These are phyloP conservation scores for Karstenula rhodostoma DNA, from an alignment of 2,329 filamentous ascomycete species.

Conservation along the genomic window DNA sequence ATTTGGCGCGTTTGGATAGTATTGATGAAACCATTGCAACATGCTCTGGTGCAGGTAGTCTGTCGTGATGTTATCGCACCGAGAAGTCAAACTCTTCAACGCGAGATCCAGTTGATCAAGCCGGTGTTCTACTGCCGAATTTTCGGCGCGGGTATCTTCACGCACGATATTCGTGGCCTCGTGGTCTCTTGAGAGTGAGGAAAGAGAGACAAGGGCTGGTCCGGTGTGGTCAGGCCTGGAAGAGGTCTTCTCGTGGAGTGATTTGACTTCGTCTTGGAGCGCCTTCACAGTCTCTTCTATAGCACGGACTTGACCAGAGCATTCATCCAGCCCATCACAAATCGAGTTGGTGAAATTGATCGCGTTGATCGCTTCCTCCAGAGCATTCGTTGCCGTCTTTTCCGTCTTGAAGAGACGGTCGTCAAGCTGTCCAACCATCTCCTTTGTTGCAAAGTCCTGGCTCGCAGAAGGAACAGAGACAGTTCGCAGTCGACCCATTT, in stretches of 20 bases:
- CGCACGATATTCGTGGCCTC: background rate
- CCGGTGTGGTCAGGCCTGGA: background rate
- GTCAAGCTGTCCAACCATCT: no score
- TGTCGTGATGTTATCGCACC: slow-evolving; percentile 26
- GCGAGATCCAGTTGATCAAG: background rate
- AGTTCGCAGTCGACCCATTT: background rate
- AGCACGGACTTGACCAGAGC: background rate
- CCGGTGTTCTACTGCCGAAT: background rate
- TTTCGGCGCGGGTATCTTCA: background rate
- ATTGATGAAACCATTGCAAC: slow-evolving; percentile 22
- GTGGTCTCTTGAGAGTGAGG: background rate
- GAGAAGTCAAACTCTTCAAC: slow-evolving; percentile 15
- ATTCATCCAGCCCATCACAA: background rate
- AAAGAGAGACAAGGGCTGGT: background rate
- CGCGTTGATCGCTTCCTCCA: no score
- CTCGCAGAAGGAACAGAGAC: background rate
- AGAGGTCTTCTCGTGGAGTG: background rate
- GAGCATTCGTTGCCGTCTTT: no score
- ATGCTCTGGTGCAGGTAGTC: slow-evolving; percentile 22
- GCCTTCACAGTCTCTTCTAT: background rate
- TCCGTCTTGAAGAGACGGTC: no score
- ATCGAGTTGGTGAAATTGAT: no score
- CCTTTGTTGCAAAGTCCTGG: background rate
- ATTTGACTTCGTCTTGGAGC: background rate
- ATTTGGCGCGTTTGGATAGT: slow-evolving; percentile 19